phyloP scores from a whole-genome alignment of 2,329 filamentous ascomycete species.

The Aspergillus fumigatiaffinis region DNA sequence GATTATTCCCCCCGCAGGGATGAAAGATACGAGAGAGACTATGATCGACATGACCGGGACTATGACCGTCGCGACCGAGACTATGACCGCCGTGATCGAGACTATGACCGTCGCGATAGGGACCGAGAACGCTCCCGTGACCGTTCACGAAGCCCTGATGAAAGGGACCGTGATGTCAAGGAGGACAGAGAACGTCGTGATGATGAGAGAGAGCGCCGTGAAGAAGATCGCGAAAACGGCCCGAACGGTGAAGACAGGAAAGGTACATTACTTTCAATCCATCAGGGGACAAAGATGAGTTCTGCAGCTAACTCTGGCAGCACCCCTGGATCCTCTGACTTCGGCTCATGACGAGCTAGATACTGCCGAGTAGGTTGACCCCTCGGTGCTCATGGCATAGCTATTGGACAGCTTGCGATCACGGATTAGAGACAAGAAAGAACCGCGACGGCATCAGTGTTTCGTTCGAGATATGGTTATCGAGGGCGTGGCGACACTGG shows the following conservation, averaged over 20 bases:
- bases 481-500: background rate
- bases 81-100: constrained; percentile 58
- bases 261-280: constrained; percentile 51
- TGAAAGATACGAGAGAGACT: constrained; percentile 74
- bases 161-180: constrained; percentile 50
- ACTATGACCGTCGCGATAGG: constrained; percentile 48
- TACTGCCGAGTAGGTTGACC: constrained; percentile 68
- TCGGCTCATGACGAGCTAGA: constrained; percentile 92
- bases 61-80: constrained; percentile 67
- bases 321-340: constrained; percentile 69
- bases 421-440: background rate
- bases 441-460: background rate
- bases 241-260: constrained; percentile 88
- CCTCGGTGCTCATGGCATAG: constrained; percentile 8
- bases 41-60: constrained; percentile 67
- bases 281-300: background rate
- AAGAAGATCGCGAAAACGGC: constrained; percentile 68
- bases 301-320: constrained; percentile 27
- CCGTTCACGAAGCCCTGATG: constrained; percentile 68
- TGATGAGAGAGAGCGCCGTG: constrained; percentile 67
- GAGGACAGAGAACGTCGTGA: constrained; percentile 43
- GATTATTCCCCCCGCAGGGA: constrained; percentile 88
- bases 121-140: constrained; percentile 66
- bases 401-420: background rate
- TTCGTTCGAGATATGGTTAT: background rate